These are phyloP conservation scores for Zoysia pacifica DNA, from an alignment of 176 grass and related monocot genomes.

Conservation along the genomic window DNA sequence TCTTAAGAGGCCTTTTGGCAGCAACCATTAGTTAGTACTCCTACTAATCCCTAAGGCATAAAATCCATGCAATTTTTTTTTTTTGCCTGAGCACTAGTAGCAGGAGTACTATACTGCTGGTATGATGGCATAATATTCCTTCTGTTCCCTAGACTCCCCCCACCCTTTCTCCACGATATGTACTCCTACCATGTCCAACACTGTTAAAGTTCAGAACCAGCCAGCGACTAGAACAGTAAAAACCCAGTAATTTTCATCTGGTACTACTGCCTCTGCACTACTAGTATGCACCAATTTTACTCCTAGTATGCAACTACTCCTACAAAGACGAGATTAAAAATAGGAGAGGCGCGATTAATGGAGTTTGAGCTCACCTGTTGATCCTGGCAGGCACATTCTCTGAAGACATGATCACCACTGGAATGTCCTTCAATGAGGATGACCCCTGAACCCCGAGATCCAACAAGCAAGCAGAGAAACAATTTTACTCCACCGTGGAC, in stretches of 20 bases:
- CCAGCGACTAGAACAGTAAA: slow-evolving; percentile 27
- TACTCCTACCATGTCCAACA: background rate
- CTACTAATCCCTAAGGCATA: slow-evolving; percentile 31
- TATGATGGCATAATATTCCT: slow-evolving; percentile 52
- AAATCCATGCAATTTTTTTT: slow-evolving; percentile 24
- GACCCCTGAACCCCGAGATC: slow-evolving; percentile 65
- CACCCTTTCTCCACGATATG: background rate
- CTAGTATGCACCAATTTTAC: background rate
- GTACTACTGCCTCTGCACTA: background rate
- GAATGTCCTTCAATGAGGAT: slow-evolving; percentile 89
- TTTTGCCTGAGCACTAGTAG: slow-evolving; percentile 15
- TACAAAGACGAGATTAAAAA: too few species aligned
- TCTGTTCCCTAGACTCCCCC: slow-evolving; percentile 40
- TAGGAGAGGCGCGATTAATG: background rate
- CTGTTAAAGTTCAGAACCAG: slow-evolving; percentile 32
- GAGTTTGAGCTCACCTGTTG: slow-evolving; percentile 60
- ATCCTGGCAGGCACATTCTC: slow-evolving; percentile 98
- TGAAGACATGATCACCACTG: slow-evolving; percentile 98
- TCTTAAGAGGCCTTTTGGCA: slow-evolving; percentile 16
- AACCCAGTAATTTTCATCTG: background rate
- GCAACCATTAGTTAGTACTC: slow-evolving; percentile 8
- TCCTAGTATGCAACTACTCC: background rate
- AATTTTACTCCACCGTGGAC: slow-evolving; percentile 19
- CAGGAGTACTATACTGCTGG: background rate
- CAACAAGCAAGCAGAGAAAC: background rate